Base-by-base conservation (phyloP, 2,329 filamentous ascomycete species). In the Exophiala sp. region DNA sequence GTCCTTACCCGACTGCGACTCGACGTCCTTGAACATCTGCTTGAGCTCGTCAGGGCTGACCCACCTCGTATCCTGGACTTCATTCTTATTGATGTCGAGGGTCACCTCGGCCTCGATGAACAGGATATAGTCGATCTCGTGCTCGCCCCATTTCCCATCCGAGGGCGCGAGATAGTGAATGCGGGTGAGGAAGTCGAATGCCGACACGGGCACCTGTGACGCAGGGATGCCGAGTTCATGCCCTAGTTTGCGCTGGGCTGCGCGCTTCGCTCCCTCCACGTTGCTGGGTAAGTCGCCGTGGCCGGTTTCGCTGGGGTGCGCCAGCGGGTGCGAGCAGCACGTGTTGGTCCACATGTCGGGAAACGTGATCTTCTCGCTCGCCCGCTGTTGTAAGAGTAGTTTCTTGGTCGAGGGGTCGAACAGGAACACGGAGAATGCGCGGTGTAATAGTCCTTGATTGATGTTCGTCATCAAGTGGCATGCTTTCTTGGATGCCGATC, bases 401-500 rank as follows among this genome's bases (percentile, higher is more conserved):
- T 89, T 85, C 70, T 96, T 94, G 67, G 93, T 79, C 55, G 87
- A 85, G 4, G 60, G 60, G 73, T 97, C 88, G 76, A 98, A 98
- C 60, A 98, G 83, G 75, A 98, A 98, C 61, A 94, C 88, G 52
- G 91, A 97, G 71, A 98, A 98, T 57, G 93, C 93, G 53, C 93
- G 88, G 76, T 98, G 93, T 50, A 98, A 81, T 53, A 98, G 83
- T 29, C 93, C 93, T 69, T 89, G 87, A 69, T 97, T 81, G 66
- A 98, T 98, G 74, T 98, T 98, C 71, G 87, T 87, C 93, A 98
- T 98, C 60, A 98, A 76, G 69, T 98, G 93, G 79, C 93, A 98
- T 48, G 88, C 81, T 76, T 98, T 98, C 80, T 98, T 97, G 82
- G 87, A 95, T 44, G 88, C 91, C 60, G 88, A 95, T 57, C 93